A percentile compares a stretch with the other conserved stretches of the same genome.
phyloP scores from a whole-genome alignment of 2,329 filamentous ascomycete genomes.

The Didymella segeticola region DNA sequence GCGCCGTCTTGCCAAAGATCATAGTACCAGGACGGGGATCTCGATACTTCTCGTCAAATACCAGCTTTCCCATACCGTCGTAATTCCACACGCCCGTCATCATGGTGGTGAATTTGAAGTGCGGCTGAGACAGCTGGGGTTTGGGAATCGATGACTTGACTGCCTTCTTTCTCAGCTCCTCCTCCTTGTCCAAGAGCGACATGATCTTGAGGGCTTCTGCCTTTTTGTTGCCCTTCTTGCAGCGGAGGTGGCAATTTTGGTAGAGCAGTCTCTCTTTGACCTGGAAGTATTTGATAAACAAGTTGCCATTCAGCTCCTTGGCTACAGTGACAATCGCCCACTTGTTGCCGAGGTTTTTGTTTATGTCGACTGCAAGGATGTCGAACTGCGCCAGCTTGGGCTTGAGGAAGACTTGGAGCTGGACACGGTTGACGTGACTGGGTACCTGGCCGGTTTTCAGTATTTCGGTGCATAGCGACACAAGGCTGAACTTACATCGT shows the following conservation, averaged over 20 bases:
- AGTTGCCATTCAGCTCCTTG: slow-evolving; percentile 46
- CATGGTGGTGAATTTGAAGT: slow-evolving; percentile 37
- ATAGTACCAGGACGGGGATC: slow-evolving; percentile 52
- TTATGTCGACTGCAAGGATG: slow-evolving; percentile 53
- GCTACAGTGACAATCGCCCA: slow-evolving; percentile 58
- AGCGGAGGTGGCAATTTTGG: slow-evolving; percentile 18
- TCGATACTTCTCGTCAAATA: slow-evolving; percentile 52
- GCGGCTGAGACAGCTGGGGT: slow-evolving; percentile 22
- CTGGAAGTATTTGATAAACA: slow-evolving; percentile 52
- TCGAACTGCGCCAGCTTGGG: slow-evolving; percentile 47
- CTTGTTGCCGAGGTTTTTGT: slow-evolving; percentile 46
- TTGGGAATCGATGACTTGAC: slow-evolving; percentile 1
- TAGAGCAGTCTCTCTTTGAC: slow-evolving; percentile 23
- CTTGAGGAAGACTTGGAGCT: slow-evolving; percentile 51
- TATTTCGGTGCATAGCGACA: no score
- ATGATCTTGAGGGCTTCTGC: slow-evolving; percentile 34
- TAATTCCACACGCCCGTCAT: slow-evolving; percentile 55
- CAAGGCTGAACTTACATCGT: slow-evolving; percentile 22
- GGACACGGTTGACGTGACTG: slow-evolving; percentile 49
- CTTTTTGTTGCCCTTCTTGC: slow-evolving; percentile 24
- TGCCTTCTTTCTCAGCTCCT: slow-evolving; percentile 21
- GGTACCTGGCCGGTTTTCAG: slow-evolving; percentile 43
- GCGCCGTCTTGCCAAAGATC: slow-evolving; percentile 45
- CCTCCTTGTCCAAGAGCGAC: slow-evolving; percentile 33
- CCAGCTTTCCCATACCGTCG: slow-evolving; percentile 30